Evolutionary conservation across 768 basidiomycete species (phyloP).

Genomic region (Wakefieldia striispora): DNA sequence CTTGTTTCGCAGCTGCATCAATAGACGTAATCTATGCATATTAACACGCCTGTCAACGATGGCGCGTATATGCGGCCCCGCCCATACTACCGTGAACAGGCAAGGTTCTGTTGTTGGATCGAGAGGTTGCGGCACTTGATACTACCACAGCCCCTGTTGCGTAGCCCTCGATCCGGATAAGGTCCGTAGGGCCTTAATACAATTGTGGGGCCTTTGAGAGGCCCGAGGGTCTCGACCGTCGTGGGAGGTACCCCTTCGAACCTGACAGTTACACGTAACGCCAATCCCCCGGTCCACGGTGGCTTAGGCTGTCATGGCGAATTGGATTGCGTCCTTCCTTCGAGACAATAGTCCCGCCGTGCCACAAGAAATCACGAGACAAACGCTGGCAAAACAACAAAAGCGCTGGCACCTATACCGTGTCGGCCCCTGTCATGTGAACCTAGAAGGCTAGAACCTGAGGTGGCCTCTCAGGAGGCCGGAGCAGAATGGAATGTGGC

Average conservation of each 20-base stretch:
- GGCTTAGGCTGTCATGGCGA: too few species aligned
- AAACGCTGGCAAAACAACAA: too few species aligned
- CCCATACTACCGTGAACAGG: too few species aligned
- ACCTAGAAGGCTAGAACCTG: too few species aligned
- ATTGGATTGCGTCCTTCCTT: neutral
- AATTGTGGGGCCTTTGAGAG: too few species aligned
- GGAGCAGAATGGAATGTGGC: neutral
- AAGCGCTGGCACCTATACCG: too few species aligned
- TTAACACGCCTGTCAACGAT: neutral
- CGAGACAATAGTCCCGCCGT: neutral
- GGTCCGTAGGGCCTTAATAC: constrained; percentile 4
- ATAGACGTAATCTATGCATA: too few species aligned
- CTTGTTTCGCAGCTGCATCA: too few species aligned
- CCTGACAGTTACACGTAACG: neutral
- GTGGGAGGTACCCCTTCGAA: neutral
- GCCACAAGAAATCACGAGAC: too few species aligned
- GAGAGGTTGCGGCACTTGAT: neutral
- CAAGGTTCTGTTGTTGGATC: too few species aligned
- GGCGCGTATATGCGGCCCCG: neutral
- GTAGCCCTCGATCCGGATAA: constrained; percentile 10
- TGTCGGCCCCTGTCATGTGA: neutral
- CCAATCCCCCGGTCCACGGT: too few species aligned
- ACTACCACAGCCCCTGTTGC: neutral
- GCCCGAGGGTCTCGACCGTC: constrained; percentile 7
- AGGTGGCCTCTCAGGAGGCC: too few species aligned